Percentiles rank a stretch among this genome's conserved stretches.
These are phyloP conservation scores for Gynochthodes officinalis DNA, from an alignment of 257 asterid genomes.

Conservation along the genomic window DNA sequence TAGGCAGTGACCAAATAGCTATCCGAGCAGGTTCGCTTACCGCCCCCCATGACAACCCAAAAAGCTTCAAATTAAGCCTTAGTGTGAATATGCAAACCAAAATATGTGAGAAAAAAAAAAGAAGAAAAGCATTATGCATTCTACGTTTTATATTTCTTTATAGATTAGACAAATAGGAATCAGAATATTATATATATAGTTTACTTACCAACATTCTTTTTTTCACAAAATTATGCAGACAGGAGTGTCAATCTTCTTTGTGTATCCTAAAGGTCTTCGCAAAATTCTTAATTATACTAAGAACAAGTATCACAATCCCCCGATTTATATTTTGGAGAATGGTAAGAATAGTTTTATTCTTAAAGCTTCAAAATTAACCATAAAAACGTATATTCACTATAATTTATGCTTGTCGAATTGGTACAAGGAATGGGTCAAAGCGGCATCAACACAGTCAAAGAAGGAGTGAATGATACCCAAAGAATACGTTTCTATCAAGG, in stretches of 20 bases:
- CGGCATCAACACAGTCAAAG: background rate
- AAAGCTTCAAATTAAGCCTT: no score
- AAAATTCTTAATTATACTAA: slow-evolving; percentile 39
- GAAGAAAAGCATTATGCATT: no score
- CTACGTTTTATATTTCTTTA: no score
- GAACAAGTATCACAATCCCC: slow-evolving; percentile 39
- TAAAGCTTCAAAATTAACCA: background rate
- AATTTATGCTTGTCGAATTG: no score
- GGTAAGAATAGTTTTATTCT: background rate
- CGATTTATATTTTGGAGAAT: background rate
- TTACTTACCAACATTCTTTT: no score
- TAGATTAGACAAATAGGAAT: no score
- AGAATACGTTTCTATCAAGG: slow-evolving; percentile 22
- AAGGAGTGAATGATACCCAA: slow-evolving; percentile 15
- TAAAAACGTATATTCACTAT: background rate
- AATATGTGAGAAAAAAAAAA: no score
- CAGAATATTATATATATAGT: no score
- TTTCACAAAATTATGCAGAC: background rate
- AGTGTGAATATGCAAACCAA: no score
- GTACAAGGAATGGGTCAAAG: background rate
- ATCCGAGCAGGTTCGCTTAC: no score
- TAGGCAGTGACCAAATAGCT: no score
- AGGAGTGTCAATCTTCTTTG: background rate
- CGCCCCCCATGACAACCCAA: no score
- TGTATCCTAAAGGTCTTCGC: slow-evolving; percentile 54